Evolutionary conservation across 495 filamentous ascomycete genomes (phyloP).

Genomic region (Filosporella fistucella): DNA sequence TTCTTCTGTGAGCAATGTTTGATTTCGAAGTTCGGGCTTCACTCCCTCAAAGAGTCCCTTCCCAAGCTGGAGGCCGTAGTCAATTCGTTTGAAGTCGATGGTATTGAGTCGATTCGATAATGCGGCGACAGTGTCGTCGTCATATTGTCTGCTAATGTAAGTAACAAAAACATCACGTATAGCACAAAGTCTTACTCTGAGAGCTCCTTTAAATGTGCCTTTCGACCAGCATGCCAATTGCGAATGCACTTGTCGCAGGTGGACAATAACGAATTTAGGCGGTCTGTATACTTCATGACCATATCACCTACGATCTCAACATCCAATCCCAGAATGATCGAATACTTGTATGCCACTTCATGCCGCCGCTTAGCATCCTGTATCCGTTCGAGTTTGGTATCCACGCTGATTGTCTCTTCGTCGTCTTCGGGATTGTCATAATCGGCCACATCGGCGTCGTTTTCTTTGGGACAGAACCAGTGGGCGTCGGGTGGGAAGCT

Average conservation of each 20-base stretch:
- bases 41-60: slow-evolving; percentile 27
- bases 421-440: slow-evolving; percentile 20
- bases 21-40: slow-evolving; percentile 32
- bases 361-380: slow-evolving; percentile 15
- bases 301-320: slow-evolving; percentile 8
- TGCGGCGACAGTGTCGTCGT: slow-evolving; percentile 55
- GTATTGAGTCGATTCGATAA: slow-evolving; percentile 52
- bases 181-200: slow-evolving; percentile 37
- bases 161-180: not conserved
- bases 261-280: slow-evolving; percentile 42
- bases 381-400: slow-evolving; percentile 19
- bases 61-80: slow-evolving; percentile 46
- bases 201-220: slow-evolving; percentile 56
- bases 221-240: slow-evolving; percentile 71
- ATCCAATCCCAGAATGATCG: slow-evolving; percentile 17
- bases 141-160: slow-evolving; percentile 39
- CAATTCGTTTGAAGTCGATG: slow-evolving; percentile 60
- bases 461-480: slow-evolving; percentile 43
- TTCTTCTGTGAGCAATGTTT: slow-evolving; percentile 25
- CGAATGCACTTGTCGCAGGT: slow-evolving; percentile 77
- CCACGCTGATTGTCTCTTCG: slow-evolving; percentile 22
- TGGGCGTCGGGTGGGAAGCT: slow-evolving; percentile 40
- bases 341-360: slow-evolving; percentile 23
- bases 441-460: slow-evolving; percentile 36
- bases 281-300: slow-evolving; percentile 28